Conservation (phyloP, 2,329 filamentous ascomycete genomes). For the Penicillium sclerotigenum region DNA sequence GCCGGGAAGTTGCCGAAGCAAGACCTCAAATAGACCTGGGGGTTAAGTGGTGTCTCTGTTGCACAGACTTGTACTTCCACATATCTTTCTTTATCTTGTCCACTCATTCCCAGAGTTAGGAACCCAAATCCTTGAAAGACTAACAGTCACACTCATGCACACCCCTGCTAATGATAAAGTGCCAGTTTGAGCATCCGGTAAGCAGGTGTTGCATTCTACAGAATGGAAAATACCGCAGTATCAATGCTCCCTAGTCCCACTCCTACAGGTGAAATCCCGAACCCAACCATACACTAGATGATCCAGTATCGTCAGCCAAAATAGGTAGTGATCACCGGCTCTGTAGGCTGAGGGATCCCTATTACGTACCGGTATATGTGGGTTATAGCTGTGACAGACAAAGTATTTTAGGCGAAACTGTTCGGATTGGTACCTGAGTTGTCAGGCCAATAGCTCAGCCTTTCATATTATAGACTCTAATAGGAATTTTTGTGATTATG, state of each 20-base stretch:
- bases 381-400: conserved; percentile 20
- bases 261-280: conserved; percentile 54
- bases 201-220: conserved; percentile 40
- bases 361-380: conserved; percentile 16
- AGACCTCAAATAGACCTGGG: too few relatives aligned
- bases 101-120: too few relatives aligned
- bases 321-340: conserved; percentile 55
- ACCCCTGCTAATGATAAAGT: conserved; percentile 12
- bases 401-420: conserved; percentile 27
- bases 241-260: conserved; percentile 32
- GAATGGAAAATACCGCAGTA: conserved; percentile 28
- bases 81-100: too few relatives aligned
- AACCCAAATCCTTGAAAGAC: too few relatives aligned
- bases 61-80: too few relatives aligned
- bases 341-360: conserved; percentile 44
- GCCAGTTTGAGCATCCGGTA: conserved; percentile 35
- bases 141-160: too few relatives aligned
- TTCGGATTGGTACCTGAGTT: too few relatives aligned
- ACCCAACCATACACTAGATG: conserved; percentile 42
- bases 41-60: too few relatives aligned
- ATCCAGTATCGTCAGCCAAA: conserved; percentile 49
- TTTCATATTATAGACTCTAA: too few relatives aligned
- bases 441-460: too few relatives aligned
- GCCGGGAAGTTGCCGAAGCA: too few relatives aligned
- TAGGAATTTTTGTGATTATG: too few relatives aligned